These are phyloP conservation scores for Solanum raphanifolium DNA, from an alignment of 257 asterid genomes.

Conservation along the genomic window DNA sequence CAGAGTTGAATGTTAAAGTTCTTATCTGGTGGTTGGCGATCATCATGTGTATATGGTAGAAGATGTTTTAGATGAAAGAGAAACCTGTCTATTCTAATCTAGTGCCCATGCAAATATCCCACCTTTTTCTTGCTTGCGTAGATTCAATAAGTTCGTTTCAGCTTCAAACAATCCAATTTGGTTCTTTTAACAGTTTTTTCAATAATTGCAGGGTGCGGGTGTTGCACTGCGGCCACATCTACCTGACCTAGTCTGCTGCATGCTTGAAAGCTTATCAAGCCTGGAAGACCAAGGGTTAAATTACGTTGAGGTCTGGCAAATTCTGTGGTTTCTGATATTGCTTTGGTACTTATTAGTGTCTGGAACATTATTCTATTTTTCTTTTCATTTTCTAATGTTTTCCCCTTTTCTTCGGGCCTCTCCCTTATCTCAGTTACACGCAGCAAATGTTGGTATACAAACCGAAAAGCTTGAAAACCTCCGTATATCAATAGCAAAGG, in stretches of 20 bases:
- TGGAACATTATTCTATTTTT: neutral
- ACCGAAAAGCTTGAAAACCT: conserved; percentile 87
- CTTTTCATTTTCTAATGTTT: neutral
- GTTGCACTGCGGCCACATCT: conserved; percentile 83
- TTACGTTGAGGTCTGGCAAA: conserved; percentile 74
- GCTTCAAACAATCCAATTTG: neutral
- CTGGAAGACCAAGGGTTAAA: conserved; percentile 98
- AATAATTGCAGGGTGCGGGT: conserved; percentile 73
- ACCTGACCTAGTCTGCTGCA: conserved; percentile 89
- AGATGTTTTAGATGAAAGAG: neutral
- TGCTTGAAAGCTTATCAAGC: conserved; percentile 98
- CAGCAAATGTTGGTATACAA: conserved; percentile 88
- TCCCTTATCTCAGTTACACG: conserved; percentile 57
- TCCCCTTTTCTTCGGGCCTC: neutral
- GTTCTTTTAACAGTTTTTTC: neutral
- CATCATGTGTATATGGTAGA: neutral
- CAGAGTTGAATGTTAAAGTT: neutral
- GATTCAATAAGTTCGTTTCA: neutral
- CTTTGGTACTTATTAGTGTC: neutral
- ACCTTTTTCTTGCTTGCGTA: neutral
- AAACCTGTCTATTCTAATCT: neutral
- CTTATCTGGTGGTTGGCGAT: neutral
- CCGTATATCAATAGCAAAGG: conserved; percentile 83
- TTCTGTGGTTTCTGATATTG: neutral
- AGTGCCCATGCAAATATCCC: neutral